A percentile compares a stretch with the other conserved stretches of the same genome.
These are phyloP conservation scores for Aspergillus homomorphus DNA, from an alignment of 495 filamentous ascomycete genomes.

Conservation along the genomic window DNA sequence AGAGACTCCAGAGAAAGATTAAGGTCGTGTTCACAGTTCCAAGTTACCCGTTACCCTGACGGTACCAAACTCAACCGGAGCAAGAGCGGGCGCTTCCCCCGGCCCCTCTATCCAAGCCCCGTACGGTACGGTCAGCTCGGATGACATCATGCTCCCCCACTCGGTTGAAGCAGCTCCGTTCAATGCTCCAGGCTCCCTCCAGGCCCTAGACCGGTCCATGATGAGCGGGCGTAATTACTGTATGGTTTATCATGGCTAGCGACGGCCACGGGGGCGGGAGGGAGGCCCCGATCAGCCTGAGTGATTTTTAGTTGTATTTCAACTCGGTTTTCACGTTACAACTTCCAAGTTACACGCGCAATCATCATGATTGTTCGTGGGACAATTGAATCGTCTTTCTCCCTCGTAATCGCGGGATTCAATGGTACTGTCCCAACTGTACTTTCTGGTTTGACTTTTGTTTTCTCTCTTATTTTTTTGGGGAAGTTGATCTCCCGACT, in stretches of 20 bases:
- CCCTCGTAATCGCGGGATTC: too few species aligned
- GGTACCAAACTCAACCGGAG: constrained; percentile 1
- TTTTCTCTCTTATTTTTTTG: neutral
- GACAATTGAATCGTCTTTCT: neutral
- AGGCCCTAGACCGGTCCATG: constrained; percentile 36
- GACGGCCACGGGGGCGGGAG: constrained; percentile 10
- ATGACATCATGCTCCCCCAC: constrained; percentile 29
- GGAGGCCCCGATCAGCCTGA: constrained; percentile 10
- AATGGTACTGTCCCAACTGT: neutral
- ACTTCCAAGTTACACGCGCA: too few species aligned
- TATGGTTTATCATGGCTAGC: constrained; percentile 8
- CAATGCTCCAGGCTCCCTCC: too few species aligned
- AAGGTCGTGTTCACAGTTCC: too few species aligned
- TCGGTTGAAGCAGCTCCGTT: too few species aligned
- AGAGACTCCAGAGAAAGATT: too few species aligned
- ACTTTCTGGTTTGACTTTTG: neutral
- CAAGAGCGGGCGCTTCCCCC: constrained; percentile 9
- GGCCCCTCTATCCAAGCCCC: constrained; percentile 9
- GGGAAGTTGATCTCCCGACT: too few species aligned
- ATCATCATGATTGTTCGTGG: neutral
- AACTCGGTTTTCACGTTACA: too few species aligned
- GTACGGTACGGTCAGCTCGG: constrained; percentile 7
- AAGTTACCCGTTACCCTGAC: neutral
- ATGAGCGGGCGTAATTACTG: constrained; percentile 12
- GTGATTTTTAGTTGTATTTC: constrained; percentile 14